Percentiles rank a stretch among this genome's conserved stretches.
phyloP scores from a whole-genome alignment of 2,329 filamentous ascomycete genomes.

The Zarea fungicola region DNA sequence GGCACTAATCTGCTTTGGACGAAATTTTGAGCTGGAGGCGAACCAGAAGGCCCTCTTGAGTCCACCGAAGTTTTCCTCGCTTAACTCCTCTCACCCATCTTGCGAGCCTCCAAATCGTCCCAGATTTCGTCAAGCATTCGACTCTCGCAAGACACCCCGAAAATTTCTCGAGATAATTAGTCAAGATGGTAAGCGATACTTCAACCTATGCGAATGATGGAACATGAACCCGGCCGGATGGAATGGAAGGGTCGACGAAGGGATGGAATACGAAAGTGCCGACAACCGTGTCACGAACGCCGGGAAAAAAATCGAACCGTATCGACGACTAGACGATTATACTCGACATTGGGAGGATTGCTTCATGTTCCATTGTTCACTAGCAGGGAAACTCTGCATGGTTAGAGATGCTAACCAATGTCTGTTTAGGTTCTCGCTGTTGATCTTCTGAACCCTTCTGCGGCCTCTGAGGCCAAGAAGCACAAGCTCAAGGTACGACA shows the following conservation, averaged over 20 bases:
- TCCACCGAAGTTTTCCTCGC: conserved; percentile 46
- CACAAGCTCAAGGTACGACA: conserved; percentile 97
- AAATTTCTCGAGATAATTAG: conserved; percentile 45
- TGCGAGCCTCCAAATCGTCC: conserved; percentile 51
- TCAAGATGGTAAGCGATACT: conserved; percentile 62
- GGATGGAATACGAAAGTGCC: background rate
- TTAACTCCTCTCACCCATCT: conserved; percentile 42
- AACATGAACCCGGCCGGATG: conserved; percentile 2
- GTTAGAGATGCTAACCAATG: conserved; percentile 42
- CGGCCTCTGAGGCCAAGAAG: conserved; percentile 97
- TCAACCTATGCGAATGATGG: conserved; percentile 15
- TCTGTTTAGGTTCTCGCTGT: conserved; percentile 89
- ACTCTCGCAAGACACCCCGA: conserved; percentile 43
- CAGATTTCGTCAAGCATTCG: conserved; percentile 49
- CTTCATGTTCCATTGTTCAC: conserved; percentile 12
- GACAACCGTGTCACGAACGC: background rate
- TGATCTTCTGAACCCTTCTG: conserved; percentile 98
- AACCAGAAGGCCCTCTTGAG: conserved; percentile 29
- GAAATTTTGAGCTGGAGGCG: conserved; percentile 35
- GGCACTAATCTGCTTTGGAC: conserved; percentile 31
- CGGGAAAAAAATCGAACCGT: background rate
- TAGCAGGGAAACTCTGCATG: background rate
- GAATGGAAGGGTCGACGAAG: background rate
- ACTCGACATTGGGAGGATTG: background rate
- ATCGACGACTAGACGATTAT: conserved; percentile 5